Base-by-base conservation (phyloP, 2,329 filamentous ascomycete species). In the Clonostachys solani region DNA sequence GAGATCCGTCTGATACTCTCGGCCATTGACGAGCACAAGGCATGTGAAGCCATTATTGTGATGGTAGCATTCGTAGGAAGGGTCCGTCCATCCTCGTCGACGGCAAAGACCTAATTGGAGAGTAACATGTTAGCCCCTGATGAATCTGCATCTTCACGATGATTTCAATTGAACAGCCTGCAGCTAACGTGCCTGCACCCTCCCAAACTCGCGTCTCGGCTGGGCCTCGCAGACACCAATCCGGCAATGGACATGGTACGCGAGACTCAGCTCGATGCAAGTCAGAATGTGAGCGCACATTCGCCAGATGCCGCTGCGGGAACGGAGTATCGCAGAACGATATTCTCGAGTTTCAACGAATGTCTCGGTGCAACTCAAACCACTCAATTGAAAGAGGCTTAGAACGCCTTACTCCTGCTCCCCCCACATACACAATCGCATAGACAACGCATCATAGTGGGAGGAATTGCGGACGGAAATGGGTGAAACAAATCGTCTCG, bases 11-110 rank as follows among this genome's bases (percentile, higher is more conserved):
- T 92, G 89, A 73, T 96, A 97, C 74, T 96, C 90, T 62, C 92
- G 87, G 58, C 95, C 95, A 73, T 97, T 96, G 65, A 97, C 92
- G 53, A 94, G 81, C 48, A 96, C 92, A 49, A 91, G 85, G 74
- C 92, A 96, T 49, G 87, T 89, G 68, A 86, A 95, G 63, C 92
- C 92, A 58, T 75, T 81, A 54, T 77, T 72, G 60, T 84, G 84
- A 57, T 79, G 80, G 76, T 87, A 90, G 60, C 85, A 86, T 70
- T 94, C 87, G 77, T 95, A 97, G 64, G 83, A 78, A 60, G 92
- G 92, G 65, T 95, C 89, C 57, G 83, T 84, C 92, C 92, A 97
- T 69, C 90, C 89, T 67, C 92, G 90, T 59, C 92, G 90, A 66
- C 89, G 87, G 78, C 92, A 97, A 62, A 96, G 86, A 72, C 91